Evolutionary conservation across 352 stramenopile species (phyloP), one percentile per base, ranked within the genome.

Genomic region (Phytopythium sindhum): DNA sequence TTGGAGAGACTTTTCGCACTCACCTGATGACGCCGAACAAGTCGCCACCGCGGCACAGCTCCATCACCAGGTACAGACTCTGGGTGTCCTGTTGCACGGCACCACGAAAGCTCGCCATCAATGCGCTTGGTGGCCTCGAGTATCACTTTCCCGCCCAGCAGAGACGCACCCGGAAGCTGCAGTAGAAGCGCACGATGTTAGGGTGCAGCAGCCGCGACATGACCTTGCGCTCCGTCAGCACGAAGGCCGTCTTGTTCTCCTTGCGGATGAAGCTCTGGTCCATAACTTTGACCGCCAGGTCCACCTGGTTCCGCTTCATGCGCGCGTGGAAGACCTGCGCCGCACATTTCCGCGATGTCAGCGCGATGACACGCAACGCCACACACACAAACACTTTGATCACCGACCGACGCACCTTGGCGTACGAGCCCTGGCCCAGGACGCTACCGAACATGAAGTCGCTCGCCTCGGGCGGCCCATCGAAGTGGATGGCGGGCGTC

Each of bases 231-330:
- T 97, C 90, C n/a, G 88, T 96, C 60, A 97, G 82, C 57, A 96
- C 86, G 62, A 95, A 93, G n/a, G 79, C 85, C 47, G 89, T 88
- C 70, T 97, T 97, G 69, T 97, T 96, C 69, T 97, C 90, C 69
- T 93, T 93, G 73, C 86, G 86, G 54, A 97, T 96, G 64, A 93
- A 94, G 61, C 69, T 74, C 71, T 97, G 89, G 65, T 97, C 89
- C 89, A 97, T 97, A 56, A 97, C 89, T 65, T 97, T 97, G 53
- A 97, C 77, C 3, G 90, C 90, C 41, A 96, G 90, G 63, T 97
- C 86, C 66, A 84, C 68, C 53, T 69, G 73, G 58, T 73, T 90
- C 50, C 84, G 84, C 72, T 97, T 97, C 59, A 90, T 72, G 41
- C 88, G 82, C 53, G 88, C 88, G 77, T 96, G 88, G 55, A 95